Base-by-base conservation (phyloP, 148 eudicot species). In the Cornus florida region DNA sequence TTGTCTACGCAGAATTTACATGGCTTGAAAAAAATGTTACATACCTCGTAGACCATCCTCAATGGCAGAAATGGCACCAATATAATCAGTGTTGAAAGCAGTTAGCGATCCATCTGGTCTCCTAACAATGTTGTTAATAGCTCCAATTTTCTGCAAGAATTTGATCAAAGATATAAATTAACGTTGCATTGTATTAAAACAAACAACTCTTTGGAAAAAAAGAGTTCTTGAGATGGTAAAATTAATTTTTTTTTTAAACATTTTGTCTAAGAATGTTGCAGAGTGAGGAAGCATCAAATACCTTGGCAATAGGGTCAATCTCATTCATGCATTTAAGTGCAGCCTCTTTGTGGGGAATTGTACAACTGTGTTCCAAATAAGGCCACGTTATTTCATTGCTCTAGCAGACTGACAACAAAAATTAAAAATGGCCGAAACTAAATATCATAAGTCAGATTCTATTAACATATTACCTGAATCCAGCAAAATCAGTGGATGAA, bases 401-500 rank as follows among this genome's bases (percentile, higher is more conserved):
- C 50, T 41, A 65, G 28, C 10, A 17, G 3, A 38, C 20, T 14
- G 22, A 6, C 50, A 9, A 35, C 3, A 2, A 43, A 43, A 43
- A 43, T 35, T 7, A 28, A n/a, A 65, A 43, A 76, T 6, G 4
- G 59, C 19, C 19, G 12, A 53, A 16, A 53, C 3, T 53, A 53
- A 16, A 53, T 48, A 8, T 48, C 53, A 48, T 8, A 3, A 48
- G 53, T 35, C 53, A 48, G 53, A 48, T 48, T 48, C 10, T 48
- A 48, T 48, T 8, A 39, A 73, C 3, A 73, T 50, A 23, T 8
- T 33, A 93, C 98, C 98, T 93, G 89, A 88, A 93, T 48, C 98
- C 98, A 62, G 87, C 88, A 84, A 90, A 93, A 83, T 93, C 98
- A 12, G 82, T 60, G n/a, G 96, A 89, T 23, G 94, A 92, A 82